Base-by-base conservation (phyloP, 257 asterid species). In the Eucommia ulmoides region DNA sequence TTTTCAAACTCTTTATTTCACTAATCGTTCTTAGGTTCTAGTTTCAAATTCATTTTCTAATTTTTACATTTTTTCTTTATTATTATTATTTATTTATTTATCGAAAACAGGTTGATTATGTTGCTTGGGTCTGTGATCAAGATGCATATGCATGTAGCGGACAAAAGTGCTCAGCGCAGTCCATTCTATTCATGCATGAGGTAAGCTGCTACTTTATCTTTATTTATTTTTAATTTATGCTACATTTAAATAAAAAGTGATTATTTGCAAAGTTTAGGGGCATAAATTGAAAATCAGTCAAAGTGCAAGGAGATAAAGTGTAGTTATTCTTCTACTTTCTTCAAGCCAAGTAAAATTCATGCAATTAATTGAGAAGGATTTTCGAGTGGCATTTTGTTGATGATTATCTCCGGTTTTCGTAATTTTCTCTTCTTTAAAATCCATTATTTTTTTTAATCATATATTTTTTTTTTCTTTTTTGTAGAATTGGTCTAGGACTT, bases 101-200 rank as follows among this genome's bases (percentile, higher is more conserved):
- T 42, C 6, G 19, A 42, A 2, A 2, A n/a, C 63, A 85, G 98
- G 92, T 78, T 57, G 93, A 85, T 56, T 85, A 85, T 56, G 78
- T 83, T 59, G 88, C 98, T 15, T 89, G 94, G 98, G 96, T 89
- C 23, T 85, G 96, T 63, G 98, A 89, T 72, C 98, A 85, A 76
- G 98, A 89, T 47, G 98, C 96, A 8, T 89, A 83, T 59, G 98
- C 98, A 16, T 89, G 98, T 51, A 89, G 94, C 23, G 98, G 98
- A 26, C 98, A 85, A 65, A 89, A 89, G 68, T 89, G 98, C 70
- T 89, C 96, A 0, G 96, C 96, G 19, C 96, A 89, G 48, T 89
- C 98, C 12, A 67, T 89, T 47, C 59, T 89, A 22, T 89, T 89
- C 67, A 70, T 85, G 75, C 93, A 89, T 10, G 96, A 85, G 81